Conservation (phyloP, 2,329 filamentous ascomycete genomes). For the Camptophora hylomeconis region DNA sequence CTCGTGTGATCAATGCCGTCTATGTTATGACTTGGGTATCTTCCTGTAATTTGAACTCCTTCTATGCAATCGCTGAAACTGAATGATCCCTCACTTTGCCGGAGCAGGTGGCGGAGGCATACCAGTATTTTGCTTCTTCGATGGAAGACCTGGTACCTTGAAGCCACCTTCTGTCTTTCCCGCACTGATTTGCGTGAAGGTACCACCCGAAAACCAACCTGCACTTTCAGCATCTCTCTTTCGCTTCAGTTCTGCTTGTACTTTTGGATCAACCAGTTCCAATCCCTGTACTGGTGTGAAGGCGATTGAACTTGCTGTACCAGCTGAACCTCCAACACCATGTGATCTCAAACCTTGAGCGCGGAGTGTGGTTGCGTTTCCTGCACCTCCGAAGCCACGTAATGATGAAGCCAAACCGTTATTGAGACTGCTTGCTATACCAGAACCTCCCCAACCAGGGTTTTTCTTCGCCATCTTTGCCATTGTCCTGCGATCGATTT, state of each 20-base stretch:
- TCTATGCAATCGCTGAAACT: too few species aligned
- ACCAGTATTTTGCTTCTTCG: constrained; percentile 60
- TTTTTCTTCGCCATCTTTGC: constrained; percentile 92
- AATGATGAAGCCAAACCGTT: constrained; percentile 61
- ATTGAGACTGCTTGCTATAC: constrained; percentile 41
- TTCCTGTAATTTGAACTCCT: too few species aligned
- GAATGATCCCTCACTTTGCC: constrained; percentile 1
- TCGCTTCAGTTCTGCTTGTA: constrained; percentile 70
- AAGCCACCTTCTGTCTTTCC: constrained; percentile 46
- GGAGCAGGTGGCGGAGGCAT: constrained; percentile 31
- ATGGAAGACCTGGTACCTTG: constrained; percentile 62
- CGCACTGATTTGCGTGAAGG: constrained; percentile 66
- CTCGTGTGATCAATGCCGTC: too few species aligned
- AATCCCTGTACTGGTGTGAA: constrained; percentile 93
- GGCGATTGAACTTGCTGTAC: constrained; percentile 74
- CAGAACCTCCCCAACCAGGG: constrained; percentile 70
- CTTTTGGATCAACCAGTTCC: constrained; percentile 88
- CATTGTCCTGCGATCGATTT: constrained; percentile 84
- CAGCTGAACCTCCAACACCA: constrained; percentile 60
- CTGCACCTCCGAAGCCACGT: constrained; percentile 56
- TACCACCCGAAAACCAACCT: constrained; percentile 93
- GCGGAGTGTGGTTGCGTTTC: constrained; percentile 53
- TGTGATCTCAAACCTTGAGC: constrained; percentile 68
- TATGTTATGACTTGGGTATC: too few species aligned
- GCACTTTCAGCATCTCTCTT: constrained; percentile 93